Evolutionary conservation across 2,329 filamentous ascomycete species (phyloP), one percentile per base, ranked within the genome.

Genomic region (Endothia cerciana): DNA sequence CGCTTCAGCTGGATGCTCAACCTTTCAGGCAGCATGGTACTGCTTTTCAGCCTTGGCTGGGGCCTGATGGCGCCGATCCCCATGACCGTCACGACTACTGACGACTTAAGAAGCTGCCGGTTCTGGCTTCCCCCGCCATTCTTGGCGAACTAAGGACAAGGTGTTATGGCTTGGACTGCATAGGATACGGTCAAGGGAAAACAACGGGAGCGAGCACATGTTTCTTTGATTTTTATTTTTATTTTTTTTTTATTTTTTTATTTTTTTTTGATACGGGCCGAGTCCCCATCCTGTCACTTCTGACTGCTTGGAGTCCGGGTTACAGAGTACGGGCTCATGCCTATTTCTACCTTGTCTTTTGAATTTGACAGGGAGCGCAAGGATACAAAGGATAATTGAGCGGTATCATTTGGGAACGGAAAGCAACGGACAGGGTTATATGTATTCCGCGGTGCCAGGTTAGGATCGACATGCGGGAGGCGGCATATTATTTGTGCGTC

Each of bases 291-390:
- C 56, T 57, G 30, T 47, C 33, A 38, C 55, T 64, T 65, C 30
- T n/a, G 47, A 11, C 28, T 51, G 66, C 57, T 56, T 45, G 66
- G 66, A 63, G 66, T 68, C 45, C 64, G 61, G 64, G 28, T 63
- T 36, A 61, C 11, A 22, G 40, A 40, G 60, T 41, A 40, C 13
- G 4, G 57, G 60, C 40, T 56, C 41, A 68, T 58, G 63, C 60
- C 49, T 55, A 40, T 43, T 58, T 57, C 38, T 15, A 56, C 19
- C 53, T 66, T 62, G 58, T 60, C 25, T 47, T 45, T 65, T 65
- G 40, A 55, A 41, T 57, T 30, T 60, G 28, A 47, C 49, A 63
- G 51, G 60, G 60, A 45, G 64, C 17, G 45, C 55, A 40, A 62
- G 64, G 64, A 59, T 45, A 55, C 60, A 59, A 25, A 51, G 64